A percentile compares a stretch with the other conserved stretches of the same genome.
Conservation (phyloP, 2,329 filamentous ascomycete species). For the Grosmannia clavigera region DNA sequence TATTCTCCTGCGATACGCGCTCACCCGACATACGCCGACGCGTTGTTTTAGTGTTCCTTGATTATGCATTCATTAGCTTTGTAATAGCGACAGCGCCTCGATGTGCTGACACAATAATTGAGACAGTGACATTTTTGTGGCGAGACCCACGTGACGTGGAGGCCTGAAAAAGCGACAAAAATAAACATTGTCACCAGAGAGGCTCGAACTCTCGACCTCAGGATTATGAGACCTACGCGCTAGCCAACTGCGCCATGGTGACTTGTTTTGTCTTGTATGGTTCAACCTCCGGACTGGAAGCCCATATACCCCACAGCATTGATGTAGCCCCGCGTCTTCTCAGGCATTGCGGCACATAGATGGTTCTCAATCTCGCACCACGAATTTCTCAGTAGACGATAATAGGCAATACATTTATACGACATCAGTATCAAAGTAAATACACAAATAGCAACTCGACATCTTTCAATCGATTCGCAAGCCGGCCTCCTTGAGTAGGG, state of each 20-base stretch:
- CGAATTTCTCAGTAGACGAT: too few relatives aligned
- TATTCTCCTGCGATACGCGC: background rate
- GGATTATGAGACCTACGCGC: constrained; percentile 3
- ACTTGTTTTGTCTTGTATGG: background rate
- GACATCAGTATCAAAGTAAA: background rate
- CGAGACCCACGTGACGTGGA: background rate
- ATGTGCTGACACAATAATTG: too few relatives aligned
- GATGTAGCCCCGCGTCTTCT: background rate
- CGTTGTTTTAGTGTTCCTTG: background rate
- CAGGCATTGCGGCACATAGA: background rate
- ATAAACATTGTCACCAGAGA: constrained; percentile 1
- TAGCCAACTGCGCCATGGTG: constrained; percentile 3
- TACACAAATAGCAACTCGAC: background rate
- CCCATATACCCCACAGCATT: background rate
- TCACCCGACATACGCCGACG: background rate
- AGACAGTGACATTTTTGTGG: background rate
- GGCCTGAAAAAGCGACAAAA: background rate
- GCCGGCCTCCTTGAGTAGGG: background rate
- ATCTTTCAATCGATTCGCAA: background rate
- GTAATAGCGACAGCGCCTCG: too few relatives aligned
- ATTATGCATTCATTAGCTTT: too few relatives aligned
- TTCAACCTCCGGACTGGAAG: background rate
- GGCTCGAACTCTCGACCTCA: constrained; percentile 3
- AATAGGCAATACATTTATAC: too few relatives aligned
- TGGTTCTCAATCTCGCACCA: background rate